These are phyloP conservation scores for Microdochium paspali DNA, from an alignment of 2,329 filamentous ascomycete genomes.

Conservation along the genomic window DNA sequence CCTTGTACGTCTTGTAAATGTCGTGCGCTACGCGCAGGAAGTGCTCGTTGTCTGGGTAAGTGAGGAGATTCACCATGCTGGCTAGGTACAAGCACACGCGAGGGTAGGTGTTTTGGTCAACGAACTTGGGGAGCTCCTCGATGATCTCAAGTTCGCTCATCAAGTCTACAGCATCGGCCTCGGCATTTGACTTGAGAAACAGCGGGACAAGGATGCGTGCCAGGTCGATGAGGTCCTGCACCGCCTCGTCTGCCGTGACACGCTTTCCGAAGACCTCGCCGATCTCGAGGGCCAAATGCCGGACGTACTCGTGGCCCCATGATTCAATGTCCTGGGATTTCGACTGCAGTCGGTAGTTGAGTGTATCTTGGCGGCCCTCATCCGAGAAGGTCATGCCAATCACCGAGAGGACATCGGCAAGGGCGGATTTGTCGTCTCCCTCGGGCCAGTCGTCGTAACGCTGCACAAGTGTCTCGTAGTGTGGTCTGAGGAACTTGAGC, in stretches of 20 bases:
- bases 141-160: slow-evolving; percentile 98
- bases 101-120: slow-evolving; percentile 89
- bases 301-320: slow-evolving; percentile 97
- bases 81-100: slow-evolving; percentile 97
- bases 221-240: slow-evolving; percentile 76
- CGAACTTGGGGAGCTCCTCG: slow-evolving; percentile 75
- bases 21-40: slow-evolving; percentile 89
- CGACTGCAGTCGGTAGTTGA: slow-evolving; percentile 88
- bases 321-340: slow-evolving; percentile 88
- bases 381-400: slow-evolving; percentile 99
- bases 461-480: slow-evolving; percentile 83
- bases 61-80: slow-evolving; percentile 95
- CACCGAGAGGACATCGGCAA: slow-evolving; percentile 93
- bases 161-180: slow-evolving; percentile 94
- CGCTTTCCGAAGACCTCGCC: slow-evolving; percentile 89
- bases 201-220: slow-evolving; percentile 80
- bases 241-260: slow-evolving; percentile 73
- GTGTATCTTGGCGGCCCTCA: slow-evolving; percentile 88
- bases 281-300: slow-evolving; percentile 91
- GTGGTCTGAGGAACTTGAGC: slow-evolving; percentile 92
- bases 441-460: slow-evolving; percentile 84
- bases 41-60: slow-evolving; percentile 92
- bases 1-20: slow-evolving; percentile 89
- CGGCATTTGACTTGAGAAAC: slow-evolving; percentile 94
- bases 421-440: slow-evolving; percentile 74